Base-by-base conservation (phyloP, 75 land plant species). In the Ceratopteris richardii region DNA sequence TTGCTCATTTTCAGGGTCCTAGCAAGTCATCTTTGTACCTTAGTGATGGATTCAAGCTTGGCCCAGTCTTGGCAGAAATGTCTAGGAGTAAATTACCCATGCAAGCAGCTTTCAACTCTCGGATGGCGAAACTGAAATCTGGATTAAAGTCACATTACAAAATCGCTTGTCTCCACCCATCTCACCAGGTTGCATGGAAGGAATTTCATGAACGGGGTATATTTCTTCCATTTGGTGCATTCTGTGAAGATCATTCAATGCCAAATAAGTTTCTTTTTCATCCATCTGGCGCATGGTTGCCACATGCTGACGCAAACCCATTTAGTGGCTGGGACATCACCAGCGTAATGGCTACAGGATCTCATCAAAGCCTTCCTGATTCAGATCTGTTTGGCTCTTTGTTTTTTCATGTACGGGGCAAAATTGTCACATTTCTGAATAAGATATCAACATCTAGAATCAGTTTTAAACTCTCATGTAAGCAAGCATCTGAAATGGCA, bases 181-280 rank as follows among this genome's bases (percentile, higher is more conserved):
- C 18, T 17, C 57, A 55, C 57, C 22, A 29, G 24, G 27, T 55
- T 17, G 22, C 57, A 25, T 55, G 29, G 28, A 27, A 55, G 18
- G 57, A 55, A 5, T 27, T 25, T 12, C 57, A 26, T 26, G 4
- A 55, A n/a, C 29, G 29, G 29, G 57, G 57, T 12, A 11, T 55
- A 26, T 26, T 55, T n/a, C 57, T 55, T 50, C 51, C 51, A 20
- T 50, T 50, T 24, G 51, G 51, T 24, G 24, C 57, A 27, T 17
- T 1, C 6, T 7, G 12, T 22, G 29, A 11, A 22, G 3, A 2
- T 26, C 57, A 55, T 29, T 25, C 25, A 3, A 7, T 20, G 3
- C 29, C 57, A 25, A 55, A 55, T 26, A 55, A 55, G 24, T 55
- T 25, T 17, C 24, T 55, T 26, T 29, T 55, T n/a, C 57, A 55